Evolutionary conservation across 2,329 filamentous ascomycete species (phyloP), one percentile per base, ranked within the genome.

Genomic region (Penicillium sp.): DNA sequence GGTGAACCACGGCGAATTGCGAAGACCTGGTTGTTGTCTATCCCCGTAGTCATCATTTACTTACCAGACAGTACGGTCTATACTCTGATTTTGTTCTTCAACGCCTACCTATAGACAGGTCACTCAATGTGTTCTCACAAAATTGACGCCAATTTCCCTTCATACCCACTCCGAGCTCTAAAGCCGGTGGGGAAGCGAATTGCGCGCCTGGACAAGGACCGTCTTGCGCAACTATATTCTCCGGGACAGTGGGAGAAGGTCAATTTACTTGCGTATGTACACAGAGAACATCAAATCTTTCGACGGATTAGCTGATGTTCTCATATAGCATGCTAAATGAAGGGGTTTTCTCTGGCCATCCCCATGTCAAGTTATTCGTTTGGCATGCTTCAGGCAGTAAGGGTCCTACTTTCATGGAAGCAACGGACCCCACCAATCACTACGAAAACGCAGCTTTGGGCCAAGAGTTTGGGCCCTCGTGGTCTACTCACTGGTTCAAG

Each of bases 401-500:
- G 26, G 88, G 95, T 15, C 94, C 95, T 2, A 89, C 89, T 4
- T 99, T 99, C 80, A 81, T 93, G 65, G 92, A 97, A 60, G 94
- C 93, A 13, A 87, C 50, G 13, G 7, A 53, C n/a, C 30, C 83
- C 10, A 84, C 82, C n/a, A 88, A 95, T 68, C 81, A 89, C 7
- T 99, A 94, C 81, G 85, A 85, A 56, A 85, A 88, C 53, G 91
- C 93, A 9, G 82, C 86, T n/a, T 88, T 93, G 59, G 93, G 94
- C 61, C 85, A 90, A 61, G 87, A 83, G 5, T 98, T 98, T 70
- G 95, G 95, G 0, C 95, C 95, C 2, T 94, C 93, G 35, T 99
- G 95, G 95, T 91, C 93, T 2, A 99, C 95, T 7, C 95, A 98
- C 78, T 99, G 95, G 95, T 96, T 99, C 85, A 91, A 88, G 70